These are phyloP conservation scores for Exophiala phaeomuriformis DNA, from an alignment of 2,329 filamentous ascomycete genomes.

Conservation along the genomic window DNA sequence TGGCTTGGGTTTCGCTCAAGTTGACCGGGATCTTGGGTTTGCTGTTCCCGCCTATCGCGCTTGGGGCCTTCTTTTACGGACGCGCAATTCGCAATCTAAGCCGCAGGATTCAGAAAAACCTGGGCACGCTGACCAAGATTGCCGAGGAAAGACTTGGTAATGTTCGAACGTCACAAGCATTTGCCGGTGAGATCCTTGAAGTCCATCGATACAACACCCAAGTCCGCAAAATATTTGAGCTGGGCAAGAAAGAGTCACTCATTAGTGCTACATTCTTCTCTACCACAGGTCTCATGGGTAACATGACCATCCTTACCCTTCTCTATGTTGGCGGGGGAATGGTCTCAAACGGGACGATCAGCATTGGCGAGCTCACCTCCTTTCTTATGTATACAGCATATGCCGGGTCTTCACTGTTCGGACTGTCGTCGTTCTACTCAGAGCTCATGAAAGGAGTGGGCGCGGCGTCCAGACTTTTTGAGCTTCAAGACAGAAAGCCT, in stretches of 20 bases:
- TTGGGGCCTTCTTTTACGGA: slow-evolving; percentile 88
- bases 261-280: slow-evolving; percentile 88
- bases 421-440: slow-evolving; percentile 90
- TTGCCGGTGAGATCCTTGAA: slow-evolving; percentile 87
- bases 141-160: slow-evolving; percentile 97
- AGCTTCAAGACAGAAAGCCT: slow-evolving; percentile 83
- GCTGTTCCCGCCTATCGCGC: slow-evolving; percentile 83
- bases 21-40: slow-evolving; percentile 78
- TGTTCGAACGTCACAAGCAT: slow-evolving; percentile 92
- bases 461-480: slow-evolving; percentile 90
- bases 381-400: slow-evolving; percentile 99
- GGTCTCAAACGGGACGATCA: slow-evolving; percentile 78
- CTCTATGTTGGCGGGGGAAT: slow-evolving; percentile 85
- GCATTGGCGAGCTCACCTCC: slow-evolving; percentile 83
- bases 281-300: slow-evolving; percentile 80
- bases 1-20: slow-evolving; percentile 92
- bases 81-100: slow-evolving; percentile 81
- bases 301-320: slow-evolving; percentile 89
- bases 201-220: slow-evolving; percentile 86
- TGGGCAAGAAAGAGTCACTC: slow-evolving; percentile 79
- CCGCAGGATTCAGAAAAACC: slow-evolving; percentile 84
- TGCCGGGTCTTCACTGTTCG: slow-evolving; percentile 78
- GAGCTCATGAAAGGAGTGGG: slow-evolving; percentile 99
- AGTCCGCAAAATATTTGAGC: slow-evolving; percentile 80
- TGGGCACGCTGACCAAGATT: slow-evolving; percentile 90